These are phyloP conservation scores for Trichoderma hamatum DNA, from an alignment of 2,329 filamentous ascomycete genomes.

Conservation along the genomic window DNA sequence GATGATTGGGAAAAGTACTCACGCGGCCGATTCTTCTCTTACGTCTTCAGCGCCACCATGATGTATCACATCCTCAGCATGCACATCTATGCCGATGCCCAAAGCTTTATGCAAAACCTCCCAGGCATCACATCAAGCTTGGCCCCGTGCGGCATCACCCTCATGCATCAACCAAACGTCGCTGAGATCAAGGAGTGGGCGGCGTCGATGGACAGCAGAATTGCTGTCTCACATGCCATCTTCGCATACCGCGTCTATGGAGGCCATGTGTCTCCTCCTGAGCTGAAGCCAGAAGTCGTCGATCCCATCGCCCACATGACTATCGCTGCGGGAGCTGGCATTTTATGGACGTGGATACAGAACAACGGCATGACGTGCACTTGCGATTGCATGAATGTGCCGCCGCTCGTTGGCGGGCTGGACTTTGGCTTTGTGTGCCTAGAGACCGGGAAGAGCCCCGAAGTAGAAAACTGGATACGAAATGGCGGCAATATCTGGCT, in stretches of 20 bases:
- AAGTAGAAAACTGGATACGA: constrained; percentile 25
- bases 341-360: constrained; percentile 44
- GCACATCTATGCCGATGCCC: constrained; percentile 42
- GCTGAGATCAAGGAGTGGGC: constrained; percentile 39
- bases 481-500: constrained; percentile 22
- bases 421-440: constrained; percentile 24
- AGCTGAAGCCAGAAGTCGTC: constrained; percentile 27
- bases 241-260: constrained; percentile 39
- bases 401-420: not conserved
- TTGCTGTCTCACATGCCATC: constrained; percentile 41
- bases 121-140: constrained; percentile 19
- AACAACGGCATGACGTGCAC: constrained; percentile 35
- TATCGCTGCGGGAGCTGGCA: constrained; percentile 37
- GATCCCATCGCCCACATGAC: constrained; percentile 43
- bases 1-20: constrained; percentile 33
- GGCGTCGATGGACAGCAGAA: constrained; percentile 36
- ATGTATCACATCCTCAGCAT: constrained; percentile 44
- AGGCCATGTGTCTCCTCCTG: not conserved
- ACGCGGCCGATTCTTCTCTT: constrained; percentile 36
- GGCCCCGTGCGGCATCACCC: constrained; percentile 28
- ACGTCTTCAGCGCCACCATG: constrained; percentile 40
- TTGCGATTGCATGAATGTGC: constrained; percentile 16
- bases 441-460: constrained; percentile 17
- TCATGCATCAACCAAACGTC: constrained; percentile 26
- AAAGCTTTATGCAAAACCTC: constrained; percentile 36